Evolutionary conservation across 768 basidiomycete species (phyloP), one percentile per base, ranked within the genome.

Genomic region (Trametes sanguinea): DNA sequence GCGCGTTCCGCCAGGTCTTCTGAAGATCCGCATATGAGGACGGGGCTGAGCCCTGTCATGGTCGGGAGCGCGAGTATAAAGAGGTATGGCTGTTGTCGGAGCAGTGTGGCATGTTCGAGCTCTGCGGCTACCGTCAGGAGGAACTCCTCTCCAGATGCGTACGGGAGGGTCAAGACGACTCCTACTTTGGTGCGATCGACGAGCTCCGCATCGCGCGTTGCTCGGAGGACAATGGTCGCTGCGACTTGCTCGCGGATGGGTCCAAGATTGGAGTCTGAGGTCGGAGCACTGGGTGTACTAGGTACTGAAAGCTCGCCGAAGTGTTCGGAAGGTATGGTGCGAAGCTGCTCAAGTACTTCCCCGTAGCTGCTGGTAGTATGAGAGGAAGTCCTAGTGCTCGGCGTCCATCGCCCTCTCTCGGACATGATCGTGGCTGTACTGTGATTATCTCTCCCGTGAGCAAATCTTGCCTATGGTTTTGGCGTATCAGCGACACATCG

Each of bases 1-100:
- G 89, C 88, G 22, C 88, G 84, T 54, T 87, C 82, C n/a, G 90
- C 80, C 52, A 83, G 80, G 8, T 82, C 79, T 10, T 76, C 73
- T 1, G 81, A 79, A 6, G 87, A 83, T 8, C 84, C 84, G 51
- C 80, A 81, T 56, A 92, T 77, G 56, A 90, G 76, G 11, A 92
- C 76, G 2, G 78, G 71, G 4, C 55, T 66, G 71, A 14, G 81
- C 67, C 14, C 56, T 5, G 45, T 37, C 6, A 11, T 55, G 14
- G 39, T 27, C 2, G 63, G 60, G 27, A 57, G 22, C 1, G 45
- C 58, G 61, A 66, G 60, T 42, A 51, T 55, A 55, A 67, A 67
- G 61, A 65, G 62, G 42, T 59, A 62, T 5, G 51, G 29, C n/a
- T 46, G 40, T 22, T 48, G 48, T 40, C 64, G 65, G 3, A 51